Percentiles rank a stretch among this genome's conserved stretches.
Evolutionary conservation across 2,329 filamentous ascomycete species (phyloP).

Genomic region (Fonsecaea nubica): DNA sequence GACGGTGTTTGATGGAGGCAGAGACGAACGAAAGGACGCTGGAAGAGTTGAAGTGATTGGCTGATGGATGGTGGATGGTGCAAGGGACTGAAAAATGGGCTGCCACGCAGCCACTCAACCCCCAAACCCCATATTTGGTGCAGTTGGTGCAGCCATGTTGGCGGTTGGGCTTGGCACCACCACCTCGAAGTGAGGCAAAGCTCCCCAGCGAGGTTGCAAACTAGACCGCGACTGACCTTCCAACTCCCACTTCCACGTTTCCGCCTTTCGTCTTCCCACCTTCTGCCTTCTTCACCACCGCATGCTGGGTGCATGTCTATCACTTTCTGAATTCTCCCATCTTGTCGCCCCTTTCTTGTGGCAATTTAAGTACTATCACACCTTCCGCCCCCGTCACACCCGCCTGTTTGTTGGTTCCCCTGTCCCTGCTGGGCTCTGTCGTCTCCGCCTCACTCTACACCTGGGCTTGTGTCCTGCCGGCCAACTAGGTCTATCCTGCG

Average conservation of each 20-base stretch:
- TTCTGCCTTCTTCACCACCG: not conserved
- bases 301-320: not conserved
- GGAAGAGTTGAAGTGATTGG: not conserved
- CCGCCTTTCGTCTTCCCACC: not conserved
- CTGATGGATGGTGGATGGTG: not conserved
- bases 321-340: not conserved
- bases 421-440: constrained; percentile 12
- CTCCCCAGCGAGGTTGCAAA: not conserved
- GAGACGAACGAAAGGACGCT: not conserved
- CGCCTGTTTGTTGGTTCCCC: not conserved
- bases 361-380: not conserved
- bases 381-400: not conserved
- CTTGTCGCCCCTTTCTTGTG: not conserved
- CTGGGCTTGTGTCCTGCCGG: not conserved
- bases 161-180: constrained; percentile 1
- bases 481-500: constrained; percentile 7
- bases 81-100: not conserved
- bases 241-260: not conserved
- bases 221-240: not conserved
- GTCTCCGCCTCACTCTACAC: not conserved
- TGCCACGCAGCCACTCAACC: not conserved
- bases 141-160: too few species aligned
- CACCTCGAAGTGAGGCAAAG: constrained; percentile 5
- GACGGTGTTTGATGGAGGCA: not conserved
- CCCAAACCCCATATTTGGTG: not conserved